phyloP scores from a whole-genome alignment of 371 early-diverging fungal genomes.

The Mortierella sp. region DNA sequence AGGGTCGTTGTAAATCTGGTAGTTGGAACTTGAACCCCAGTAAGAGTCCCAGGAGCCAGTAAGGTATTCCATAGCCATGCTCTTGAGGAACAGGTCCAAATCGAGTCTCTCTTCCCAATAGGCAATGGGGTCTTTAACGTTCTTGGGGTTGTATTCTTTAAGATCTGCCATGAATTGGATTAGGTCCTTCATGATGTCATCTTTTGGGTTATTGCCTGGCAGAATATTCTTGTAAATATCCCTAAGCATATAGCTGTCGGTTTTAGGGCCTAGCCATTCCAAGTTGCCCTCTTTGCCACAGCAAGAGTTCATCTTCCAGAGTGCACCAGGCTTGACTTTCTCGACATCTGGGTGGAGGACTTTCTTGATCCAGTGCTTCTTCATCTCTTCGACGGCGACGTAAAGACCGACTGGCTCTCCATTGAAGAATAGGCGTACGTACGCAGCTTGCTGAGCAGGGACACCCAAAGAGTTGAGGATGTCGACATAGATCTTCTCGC shows the following conservation, averaged over 20 bases:
- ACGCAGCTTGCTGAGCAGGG: constrained; percentile 60
- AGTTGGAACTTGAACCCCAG: constrained; percentile 59
- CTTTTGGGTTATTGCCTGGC: constrained; percentile 37
- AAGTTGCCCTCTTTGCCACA: constrained; percentile 35
- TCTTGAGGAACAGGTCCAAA: constrained; percentile 61
- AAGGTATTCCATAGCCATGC: constrained; percentile 52
- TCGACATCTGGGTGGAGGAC: constrained; percentile 37
- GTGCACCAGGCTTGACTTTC: constrained; percentile 32
- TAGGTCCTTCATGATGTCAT: constrained; percentile 46
- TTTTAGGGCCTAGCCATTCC: constrained; percentile 43
- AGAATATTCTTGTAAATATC: constrained; percentile 50
- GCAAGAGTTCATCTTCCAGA: constrained; percentile 53
- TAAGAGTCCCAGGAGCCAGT: constrained; percentile 49
- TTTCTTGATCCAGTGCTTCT: constrained; percentile 46
- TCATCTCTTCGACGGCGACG: constrained; percentile 52
- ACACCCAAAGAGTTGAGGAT: constrained; percentile 59
- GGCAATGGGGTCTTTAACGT: constrained; percentile 37
- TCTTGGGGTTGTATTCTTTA: constrained; percentile 43
- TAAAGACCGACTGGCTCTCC: constrained; percentile 38
- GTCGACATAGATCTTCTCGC: constrained; percentile 68
- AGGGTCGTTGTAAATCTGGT: constrained; percentile 65
- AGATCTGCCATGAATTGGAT: constrained; percentile 60
- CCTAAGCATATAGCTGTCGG: constrained; percentile 23
- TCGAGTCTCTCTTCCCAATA: constrained; percentile 60
- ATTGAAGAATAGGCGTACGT: constrained; percentile 49